These are phyloP conservation scores for Aspergillus panamensis DNA, from an alignment of 495 filamentous ascomycete genomes.

Conservation along the genomic window DNA sequence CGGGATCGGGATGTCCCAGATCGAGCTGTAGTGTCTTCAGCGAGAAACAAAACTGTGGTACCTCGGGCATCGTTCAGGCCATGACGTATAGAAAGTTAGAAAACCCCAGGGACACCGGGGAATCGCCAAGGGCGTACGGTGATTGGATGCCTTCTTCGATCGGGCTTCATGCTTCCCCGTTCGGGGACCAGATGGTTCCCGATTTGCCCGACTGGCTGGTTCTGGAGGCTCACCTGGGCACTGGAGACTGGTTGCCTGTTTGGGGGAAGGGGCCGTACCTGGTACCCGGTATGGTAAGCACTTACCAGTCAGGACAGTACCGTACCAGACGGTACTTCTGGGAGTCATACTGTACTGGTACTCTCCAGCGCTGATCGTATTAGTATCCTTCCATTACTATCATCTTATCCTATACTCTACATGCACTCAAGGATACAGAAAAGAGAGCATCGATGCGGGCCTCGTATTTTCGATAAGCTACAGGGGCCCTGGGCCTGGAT, in stretches of 20 bases:
- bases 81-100: slow-evolving; percentile 1
- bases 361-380: neutral
- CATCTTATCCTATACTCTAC: too few species aligned
- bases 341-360: neutral
- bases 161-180: slow-evolving; percentile 17
- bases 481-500: too few species aligned
- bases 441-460: too few species aligned
- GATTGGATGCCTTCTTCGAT: slow-evolving; percentile 21
- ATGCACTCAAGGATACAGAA: too few species aligned
- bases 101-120: neutral
- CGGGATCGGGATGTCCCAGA: slow-evolving; percentile 6
- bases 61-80: slow-evolving; percentile 8
- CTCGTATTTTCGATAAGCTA: too few species aligned
- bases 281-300: neutral
- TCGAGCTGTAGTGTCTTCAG: neutral
- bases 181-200: slow-evolving; percentile 28
- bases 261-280: slow-evolving; percentile 6
- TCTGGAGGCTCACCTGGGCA: neutral
- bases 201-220: slow-evolving; percentile 14
- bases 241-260: slow-evolving; percentile 2
- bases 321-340: too few species aligned
- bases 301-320: too few species aligned
- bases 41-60: neutral
- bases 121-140: neutral
- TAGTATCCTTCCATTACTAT: neutral